Evolutionary conservation across 805 yeast species (phyloP).

Genomic region (Naumovozyma baii): DNA sequence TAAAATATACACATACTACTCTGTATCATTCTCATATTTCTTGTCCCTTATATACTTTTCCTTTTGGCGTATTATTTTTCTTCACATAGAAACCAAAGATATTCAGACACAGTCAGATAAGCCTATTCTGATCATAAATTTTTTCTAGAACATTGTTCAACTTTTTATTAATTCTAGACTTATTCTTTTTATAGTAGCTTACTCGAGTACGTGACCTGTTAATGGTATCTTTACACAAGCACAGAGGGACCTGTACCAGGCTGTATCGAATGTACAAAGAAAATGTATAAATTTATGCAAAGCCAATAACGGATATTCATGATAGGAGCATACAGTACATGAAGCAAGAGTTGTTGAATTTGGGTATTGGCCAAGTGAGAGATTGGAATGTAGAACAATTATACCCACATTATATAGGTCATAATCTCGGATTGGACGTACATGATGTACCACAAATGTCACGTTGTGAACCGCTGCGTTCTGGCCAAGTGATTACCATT

Average conservation of each 20-base stretch:
- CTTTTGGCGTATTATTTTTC: no score
- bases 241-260: slow-evolving; percentile 80
- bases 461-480: slow-evolving; percentile 41
- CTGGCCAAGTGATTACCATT: slow-evolving; percentile 81
- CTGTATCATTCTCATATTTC: no score
- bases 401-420: slow-evolving; percentile 95
- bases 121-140: no score
- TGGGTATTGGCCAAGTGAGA: slow-evolving; percentile 53
- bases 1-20: no score
- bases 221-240: slow-evolving; percentile 62
- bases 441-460: slow-evolving; percentile 69
- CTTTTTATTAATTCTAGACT: no score
- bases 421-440: slow-evolving; percentile 85
- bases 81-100: no score
- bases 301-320: slow-evolving; percentile 56
- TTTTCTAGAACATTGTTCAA: no score
- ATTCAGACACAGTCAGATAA: no score
- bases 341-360: slow-evolving; percentile 54
- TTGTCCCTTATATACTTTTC: no score
- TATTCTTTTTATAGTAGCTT: no score
- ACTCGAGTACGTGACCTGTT: slow-evolving; percentile 93
- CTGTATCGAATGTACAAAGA: slow-evolving; percentile 75
- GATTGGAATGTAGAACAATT: slow-evolving; percentile 44
- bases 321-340: slow-evolving; percentile 51
- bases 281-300: slow-evolving; percentile 65